A percentile compares a stretch with the other conserved stretches of the same genome.
Evolutionary conservation across 2,329 filamentous ascomycete species (phyloP).

Genomic region (Nothophaeocryptopus gaeumannii): DNA sequence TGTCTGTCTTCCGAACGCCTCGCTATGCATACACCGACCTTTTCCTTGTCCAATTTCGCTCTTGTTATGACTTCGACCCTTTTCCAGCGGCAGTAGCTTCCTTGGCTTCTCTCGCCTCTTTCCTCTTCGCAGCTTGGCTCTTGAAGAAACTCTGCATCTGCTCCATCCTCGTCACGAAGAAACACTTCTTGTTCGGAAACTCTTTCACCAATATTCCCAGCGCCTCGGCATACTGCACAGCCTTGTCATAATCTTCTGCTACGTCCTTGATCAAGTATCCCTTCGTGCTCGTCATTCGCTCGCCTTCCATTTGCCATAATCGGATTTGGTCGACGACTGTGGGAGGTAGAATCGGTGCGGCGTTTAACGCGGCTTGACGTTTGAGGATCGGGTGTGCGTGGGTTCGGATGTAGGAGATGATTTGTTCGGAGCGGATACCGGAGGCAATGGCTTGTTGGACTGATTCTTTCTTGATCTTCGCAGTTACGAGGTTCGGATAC

Average conservation of each 20-base stretch:
- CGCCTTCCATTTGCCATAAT: conserved; percentile 95
- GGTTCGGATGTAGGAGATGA: conserved; percentile 85
- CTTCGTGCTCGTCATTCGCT: conserved; percentile 79
- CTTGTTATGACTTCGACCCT: not conserved
- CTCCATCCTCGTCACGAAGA: conserved; percentile 89
- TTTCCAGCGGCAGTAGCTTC: conserved; percentile 13
- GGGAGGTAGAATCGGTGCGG: conserved; percentile 75
- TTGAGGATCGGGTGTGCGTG: conserved; percentile 96
- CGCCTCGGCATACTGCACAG: conserved; percentile 76
- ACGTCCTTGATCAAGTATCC: conserved; percentile 94
- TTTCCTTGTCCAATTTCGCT: not conserved
- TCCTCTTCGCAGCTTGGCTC: conserved; percentile 51
- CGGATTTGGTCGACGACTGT: conserved; percentile 97
- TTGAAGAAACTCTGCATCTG: conserved; percentile 76
- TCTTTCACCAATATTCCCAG: conserved; percentile 88
- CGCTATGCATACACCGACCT: conserved; percentile 21
- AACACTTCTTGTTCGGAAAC: conserved; percentile 73
- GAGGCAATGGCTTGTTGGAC: conserved; percentile 81
- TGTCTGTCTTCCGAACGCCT: conserved; percentile 12
- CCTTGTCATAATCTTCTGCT: conserved; percentile 65
- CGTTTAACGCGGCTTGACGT: conserved; percentile 46
- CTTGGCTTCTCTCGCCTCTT: conserved; percentile 25
- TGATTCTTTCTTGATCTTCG: conserved; percentile 83
- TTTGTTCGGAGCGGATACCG: conserved; percentile 57
- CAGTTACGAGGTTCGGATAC: conserved; percentile 91